These are phyloP conservation scores for Arthromyces matolae DNA, from an alignment of 768 basidiomycete species.

Conservation along the genomic window DNA sequence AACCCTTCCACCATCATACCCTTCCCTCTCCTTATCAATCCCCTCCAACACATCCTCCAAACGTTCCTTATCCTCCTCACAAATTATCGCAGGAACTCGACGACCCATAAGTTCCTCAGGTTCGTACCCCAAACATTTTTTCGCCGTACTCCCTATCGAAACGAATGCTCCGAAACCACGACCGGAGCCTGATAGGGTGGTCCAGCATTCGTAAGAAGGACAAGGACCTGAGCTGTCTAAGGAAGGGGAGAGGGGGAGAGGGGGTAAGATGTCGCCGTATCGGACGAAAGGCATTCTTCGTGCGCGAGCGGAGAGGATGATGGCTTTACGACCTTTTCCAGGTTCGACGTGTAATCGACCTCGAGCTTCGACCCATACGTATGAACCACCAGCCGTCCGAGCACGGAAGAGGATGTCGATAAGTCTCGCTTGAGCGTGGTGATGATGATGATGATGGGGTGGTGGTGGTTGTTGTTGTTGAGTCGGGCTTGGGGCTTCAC, in stretches of 20 bases:
- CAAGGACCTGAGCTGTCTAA: not conserved
- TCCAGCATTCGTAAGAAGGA: conserved; percentile 46
- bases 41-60: conserved; percentile 22
- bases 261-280: conserved; percentile 52
- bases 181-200: conserved; percentile 30
- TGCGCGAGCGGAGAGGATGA: conserved; percentile 82
- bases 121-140: conserved; percentile 67
- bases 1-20: conserved; percentile 15
- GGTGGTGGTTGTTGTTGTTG: too few species aligned
- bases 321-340: conserved; percentile 91
- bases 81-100: not conserved
- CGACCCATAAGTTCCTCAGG: conserved; percentile 51
- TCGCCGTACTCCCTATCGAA: conserved; percentile 44
- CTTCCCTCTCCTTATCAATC: conserved; percentile 18
- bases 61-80: conserved; percentile 31
- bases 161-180: conserved; percentile 44
- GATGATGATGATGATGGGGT: not conserved
- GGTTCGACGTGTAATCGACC: conserved; percentile 89
- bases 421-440: conserved; percentile 28
- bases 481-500: not conserved
- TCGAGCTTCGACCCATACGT: conserved; percentile 89
- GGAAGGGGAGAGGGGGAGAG: conserved; percentile 44
- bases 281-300: conserved; percentile 57
- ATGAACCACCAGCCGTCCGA: conserved; percentile 55
- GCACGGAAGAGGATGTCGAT: conserved; percentile 89